Conservation (phyloP, 1,139 yeast genomes). For the Blastobotrys apis region DNA sequence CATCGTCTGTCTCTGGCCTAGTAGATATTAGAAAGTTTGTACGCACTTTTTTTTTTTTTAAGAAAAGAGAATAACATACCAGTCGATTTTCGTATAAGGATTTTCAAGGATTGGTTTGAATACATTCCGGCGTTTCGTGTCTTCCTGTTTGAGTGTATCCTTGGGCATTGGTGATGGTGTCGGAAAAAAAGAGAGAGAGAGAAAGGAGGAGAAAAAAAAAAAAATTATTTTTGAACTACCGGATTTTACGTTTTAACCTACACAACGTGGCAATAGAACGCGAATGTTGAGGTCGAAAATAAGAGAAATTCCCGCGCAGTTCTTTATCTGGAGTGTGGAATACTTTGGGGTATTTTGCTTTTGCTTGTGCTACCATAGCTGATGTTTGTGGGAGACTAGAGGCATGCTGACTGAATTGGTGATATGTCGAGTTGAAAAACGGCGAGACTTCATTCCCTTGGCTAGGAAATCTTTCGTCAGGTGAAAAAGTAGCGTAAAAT, state of each 20-base stretch:
- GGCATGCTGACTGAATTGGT: background rate
- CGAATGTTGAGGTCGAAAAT: background rate
- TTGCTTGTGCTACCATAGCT: background rate
- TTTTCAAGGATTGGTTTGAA: conserved; percentile 23
- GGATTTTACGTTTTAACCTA: too few relatives aligned
- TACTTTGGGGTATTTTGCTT: background rate
- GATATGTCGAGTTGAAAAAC: background rate
- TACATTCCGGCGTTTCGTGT: conserved; percentile 17
- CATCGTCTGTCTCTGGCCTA: conserved; percentile 19
- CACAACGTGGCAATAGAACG: background rate
- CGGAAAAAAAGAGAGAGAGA: too few relatives aligned
- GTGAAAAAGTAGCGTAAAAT: conserved; percentile 1
- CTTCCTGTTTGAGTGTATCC: conserved; percentile 17
- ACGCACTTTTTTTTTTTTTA: background rate
- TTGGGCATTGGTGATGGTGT: conserved; percentile 5
- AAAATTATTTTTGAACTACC: too few relatives aligned
- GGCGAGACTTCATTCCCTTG: background rate
- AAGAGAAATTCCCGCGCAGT: background rate
- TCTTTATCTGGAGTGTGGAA: background rate
- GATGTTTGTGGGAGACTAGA: background rate
- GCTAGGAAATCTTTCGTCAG: background rate
- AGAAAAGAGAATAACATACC: conserved; percentile 5
- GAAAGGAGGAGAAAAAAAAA: too few relatives aligned
- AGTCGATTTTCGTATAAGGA: conserved; percentile 19
- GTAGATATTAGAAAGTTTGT: background rate